Conservation (phyloP, 2,329 filamentous ascomycete species). For the Akanthomyces muscarius region DNA sequence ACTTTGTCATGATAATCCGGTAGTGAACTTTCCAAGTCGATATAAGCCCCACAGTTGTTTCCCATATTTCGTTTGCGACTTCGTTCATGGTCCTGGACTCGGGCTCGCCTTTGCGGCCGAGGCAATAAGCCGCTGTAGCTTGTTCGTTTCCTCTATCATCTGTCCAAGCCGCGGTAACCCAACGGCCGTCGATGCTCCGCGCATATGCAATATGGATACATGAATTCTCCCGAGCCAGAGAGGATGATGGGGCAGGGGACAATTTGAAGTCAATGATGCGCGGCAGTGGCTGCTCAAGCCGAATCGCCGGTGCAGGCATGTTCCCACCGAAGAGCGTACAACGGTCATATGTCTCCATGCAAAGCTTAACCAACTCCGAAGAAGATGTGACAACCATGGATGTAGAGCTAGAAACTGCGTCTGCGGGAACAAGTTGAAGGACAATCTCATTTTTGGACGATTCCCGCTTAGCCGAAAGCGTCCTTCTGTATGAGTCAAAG, state of each 20-base stretch:
- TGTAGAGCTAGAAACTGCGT: conserved; percentile 60
- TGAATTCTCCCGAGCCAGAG: conserved; percentile 72
- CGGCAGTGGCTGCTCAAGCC: conserved; percentile 66
- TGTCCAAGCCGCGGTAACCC: conserved; percentile 78
- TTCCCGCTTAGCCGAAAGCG: conserved; percentile 39
- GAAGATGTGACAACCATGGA: conserved; percentile 60
- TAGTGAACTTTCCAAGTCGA: conserved; percentile 67
- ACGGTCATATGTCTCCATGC: conserved; percentile 73
- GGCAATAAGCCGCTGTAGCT: conserved; percentile 68
- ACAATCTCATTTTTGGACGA: conserved; percentile 61
- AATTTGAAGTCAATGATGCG: conserved; percentile 74
- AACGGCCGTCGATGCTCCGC: conserved; percentile 68
- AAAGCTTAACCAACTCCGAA: conserved; percentile 57
- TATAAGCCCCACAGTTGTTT: conserved; percentile 70
- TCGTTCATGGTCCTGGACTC: conserved; percentile 54
- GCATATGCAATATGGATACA: conserved; percentile 79
- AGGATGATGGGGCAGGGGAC: conserved; percentile 61
- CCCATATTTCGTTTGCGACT: conserved; percentile 73
- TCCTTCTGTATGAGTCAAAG: conserved; percentile 54
- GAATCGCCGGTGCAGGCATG: conserved; percentile 64
- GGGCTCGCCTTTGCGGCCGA: conserved; percentile 55
- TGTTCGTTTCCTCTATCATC: conserved; percentile 73
- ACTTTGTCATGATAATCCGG: conserved; percentile 72
- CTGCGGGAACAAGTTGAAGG: conserved; percentile 69
- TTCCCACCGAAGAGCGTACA: conserved; percentile 57